Conservation (phyloP, 108 stramenopile species). For the Pseudonitzschia multistriata region DNA sequence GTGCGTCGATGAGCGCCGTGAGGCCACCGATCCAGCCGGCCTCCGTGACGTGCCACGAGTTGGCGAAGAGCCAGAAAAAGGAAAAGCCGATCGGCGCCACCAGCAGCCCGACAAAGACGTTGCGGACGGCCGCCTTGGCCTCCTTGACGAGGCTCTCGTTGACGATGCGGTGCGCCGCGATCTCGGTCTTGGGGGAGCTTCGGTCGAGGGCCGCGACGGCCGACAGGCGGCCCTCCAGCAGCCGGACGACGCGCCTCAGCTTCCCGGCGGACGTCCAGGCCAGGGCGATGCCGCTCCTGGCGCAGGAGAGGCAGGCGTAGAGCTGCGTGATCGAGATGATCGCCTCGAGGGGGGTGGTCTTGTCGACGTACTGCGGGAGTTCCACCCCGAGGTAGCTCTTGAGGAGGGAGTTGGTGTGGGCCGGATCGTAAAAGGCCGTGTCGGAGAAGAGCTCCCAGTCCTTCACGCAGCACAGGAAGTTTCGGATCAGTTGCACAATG, state of each 20-base stretch:
- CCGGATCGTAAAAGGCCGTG: conserved; percentile 37
- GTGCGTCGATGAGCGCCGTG: conserved; percentile 73
- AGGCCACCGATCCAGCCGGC: conserved; percentile 81
- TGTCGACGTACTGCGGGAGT: conserved; percentile 58
- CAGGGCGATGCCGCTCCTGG: conserved; percentile 52
- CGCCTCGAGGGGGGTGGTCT: conserved; percentile 84
- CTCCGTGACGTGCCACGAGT: conserved; percentile 78
- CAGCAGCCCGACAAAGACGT: conserved; percentile 53
- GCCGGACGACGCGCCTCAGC: conserved; percentile 48
- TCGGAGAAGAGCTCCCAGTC: conserved; percentile 55
- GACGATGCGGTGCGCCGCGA: conserved; percentile 52
- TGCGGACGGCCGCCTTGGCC: conserved; percentile 48
- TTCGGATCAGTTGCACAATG: conserved; percentile 80
- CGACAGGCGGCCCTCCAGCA: conserved; percentile 33
- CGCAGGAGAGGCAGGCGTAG: conserved; percentile 59
- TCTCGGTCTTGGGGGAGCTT: not conserved
- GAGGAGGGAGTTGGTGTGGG: not conserved
- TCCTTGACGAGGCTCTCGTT: conserved; percentile 61
- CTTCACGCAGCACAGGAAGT: conserved; percentile 79
- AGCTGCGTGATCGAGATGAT: conserved; percentile 74
- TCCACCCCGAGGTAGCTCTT: not conserved
- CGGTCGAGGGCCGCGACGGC: not conserved
- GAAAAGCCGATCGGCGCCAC: conserved; percentile 63
- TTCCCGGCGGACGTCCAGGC: conserved; percentile 47
- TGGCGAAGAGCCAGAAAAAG: conserved; percentile 84